phyloP scores from a whole-genome alignment of 2,329 filamentous ascomycete genomes.

The Neopestalotiopsis sp. region DNA sequence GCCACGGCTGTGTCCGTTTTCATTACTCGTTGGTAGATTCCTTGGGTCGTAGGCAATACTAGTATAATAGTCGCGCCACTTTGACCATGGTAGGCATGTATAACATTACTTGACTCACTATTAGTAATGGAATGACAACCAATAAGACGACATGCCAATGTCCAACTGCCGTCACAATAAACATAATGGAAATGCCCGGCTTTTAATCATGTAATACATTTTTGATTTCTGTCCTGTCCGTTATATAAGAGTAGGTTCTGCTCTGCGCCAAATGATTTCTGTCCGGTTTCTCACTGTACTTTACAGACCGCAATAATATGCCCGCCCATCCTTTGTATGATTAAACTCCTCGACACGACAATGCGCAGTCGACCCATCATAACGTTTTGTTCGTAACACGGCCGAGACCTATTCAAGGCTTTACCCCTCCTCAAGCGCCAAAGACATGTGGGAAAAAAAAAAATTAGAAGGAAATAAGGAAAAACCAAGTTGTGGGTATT shows the following conservation, averaged over 20 bases:
- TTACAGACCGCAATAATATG: not conserved
- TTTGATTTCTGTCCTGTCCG: slow-evolving; percentile 1
- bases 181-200: not conserved
- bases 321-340: not conserved
- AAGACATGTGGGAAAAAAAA: not conserved
- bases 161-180: not conserved
- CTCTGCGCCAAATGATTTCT: not conserved
- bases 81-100: not conserved
- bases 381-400: slow-evolving; percentile 15
- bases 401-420: not conserved
- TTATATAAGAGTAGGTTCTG: slow-evolving; percentile 10
- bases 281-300: slow-evolving; percentile 6
- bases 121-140: not conserved
- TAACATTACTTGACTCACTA: not conserved
- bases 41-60: too few relatives aligned
- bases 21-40: too few relatives aligned
- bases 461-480: not conserved
- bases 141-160: not conserved
- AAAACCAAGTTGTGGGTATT: slow-evolving; percentile 14
- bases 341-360: slow-evolving; percentile 19
- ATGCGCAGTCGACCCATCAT: slow-evolving; percentile 14
- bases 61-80: not conserved
- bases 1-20: too few relatives aligned
- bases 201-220: not conserved
- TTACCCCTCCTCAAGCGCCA: slow-evolving; percentile 6